phyloP scores from a whole-genome alignment of 345 rosid species.

The Murraya koenigii region DNA sequence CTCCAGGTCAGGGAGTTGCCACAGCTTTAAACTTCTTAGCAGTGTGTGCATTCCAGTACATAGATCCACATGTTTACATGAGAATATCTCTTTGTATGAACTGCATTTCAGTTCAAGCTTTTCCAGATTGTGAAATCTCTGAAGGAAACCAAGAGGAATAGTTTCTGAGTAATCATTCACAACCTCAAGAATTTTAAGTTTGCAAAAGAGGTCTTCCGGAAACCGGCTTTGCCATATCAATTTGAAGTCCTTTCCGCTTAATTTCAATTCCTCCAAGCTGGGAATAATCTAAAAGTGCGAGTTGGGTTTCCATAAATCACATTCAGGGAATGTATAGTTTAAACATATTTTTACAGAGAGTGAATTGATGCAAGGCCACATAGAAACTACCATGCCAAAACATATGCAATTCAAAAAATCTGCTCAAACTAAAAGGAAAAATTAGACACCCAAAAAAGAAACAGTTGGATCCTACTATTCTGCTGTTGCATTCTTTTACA shows the following conservation, averaged over 20 bases:
- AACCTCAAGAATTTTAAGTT: not conserved
- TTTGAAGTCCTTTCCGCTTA: not conserved
- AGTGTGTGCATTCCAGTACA: not conserved
- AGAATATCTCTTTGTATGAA: constrained; percentile 14
- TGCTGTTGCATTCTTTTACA: not conserved
- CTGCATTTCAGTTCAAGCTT: not conserved
- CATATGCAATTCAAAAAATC: too few species aligned
- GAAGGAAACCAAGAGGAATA: not conserved
- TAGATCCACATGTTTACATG: not conserved
- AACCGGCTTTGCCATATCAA: not conserved
- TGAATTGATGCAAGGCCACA: too few species aligned
- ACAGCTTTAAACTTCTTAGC: not conserved
- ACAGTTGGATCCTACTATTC: not conserved
- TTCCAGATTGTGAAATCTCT: constrained; percentile 14
- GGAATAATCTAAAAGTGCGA: constrained; percentile 6
- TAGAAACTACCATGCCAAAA: too few species aligned
- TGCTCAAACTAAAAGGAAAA: not conserved
- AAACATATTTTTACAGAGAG: too few species aligned
- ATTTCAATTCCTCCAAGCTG: constrained; percentile 19
- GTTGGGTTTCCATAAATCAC: not conserved
- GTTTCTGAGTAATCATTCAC: not conserved
- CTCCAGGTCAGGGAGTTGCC: not conserved
- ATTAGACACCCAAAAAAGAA: not conserved
- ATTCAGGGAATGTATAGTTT: not conserved
- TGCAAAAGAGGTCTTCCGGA: not conserved